Conservation (phyloP, 192 early-diverging fungal species). For the Coemansia sp. region DNA sequence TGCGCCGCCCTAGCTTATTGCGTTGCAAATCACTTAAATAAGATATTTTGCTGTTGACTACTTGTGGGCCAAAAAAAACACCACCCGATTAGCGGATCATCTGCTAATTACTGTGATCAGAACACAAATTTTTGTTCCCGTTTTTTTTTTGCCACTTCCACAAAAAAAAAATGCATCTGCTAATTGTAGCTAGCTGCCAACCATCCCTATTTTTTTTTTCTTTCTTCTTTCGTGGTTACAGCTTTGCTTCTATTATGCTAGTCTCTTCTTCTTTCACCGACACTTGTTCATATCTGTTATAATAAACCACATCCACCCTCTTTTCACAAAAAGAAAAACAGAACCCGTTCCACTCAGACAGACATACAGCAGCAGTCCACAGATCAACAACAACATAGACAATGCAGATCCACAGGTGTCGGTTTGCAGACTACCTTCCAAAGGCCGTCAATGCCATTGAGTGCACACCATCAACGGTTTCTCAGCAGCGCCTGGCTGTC, state of each 20-base stretch:
- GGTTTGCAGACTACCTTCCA: conserved; percentile 86
- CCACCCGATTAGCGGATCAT: not conserved
- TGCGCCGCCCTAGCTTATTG: too few species aligned
- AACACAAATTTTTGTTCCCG: conserved; percentile 4
- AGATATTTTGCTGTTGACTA: not conserved
- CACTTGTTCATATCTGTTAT: conserved; percentile 1
- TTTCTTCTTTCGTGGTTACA: not conserved
- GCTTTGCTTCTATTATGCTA: not conserved
- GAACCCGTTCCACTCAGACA: too few species aligned
- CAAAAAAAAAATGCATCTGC: not conserved
- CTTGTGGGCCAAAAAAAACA: too few species aligned
- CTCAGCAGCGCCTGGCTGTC: conserved; percentile 64
- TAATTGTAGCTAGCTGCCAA: too few species aligned
- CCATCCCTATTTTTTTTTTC: not conserved
- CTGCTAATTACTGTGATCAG: conserved; percentile 9
- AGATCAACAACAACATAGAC: not conserved
- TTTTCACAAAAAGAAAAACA: not conserved
- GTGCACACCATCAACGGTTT: conserved; percentile 66
- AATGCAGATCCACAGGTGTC: conserved; percentile 78
- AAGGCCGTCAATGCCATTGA: conserved; percentile 80
- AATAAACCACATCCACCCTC: not conserved
- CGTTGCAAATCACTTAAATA: too few species aligned
- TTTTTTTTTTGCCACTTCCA: not conserved
- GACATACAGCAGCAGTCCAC: too few species aligned
- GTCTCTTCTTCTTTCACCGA: not conserved